These are phyloP conservation scores for Fusarium bulbicola DNA, from an alignment of 2,329 filamentous ascomycete genomes.

Conservation along the genomic window DNA sequence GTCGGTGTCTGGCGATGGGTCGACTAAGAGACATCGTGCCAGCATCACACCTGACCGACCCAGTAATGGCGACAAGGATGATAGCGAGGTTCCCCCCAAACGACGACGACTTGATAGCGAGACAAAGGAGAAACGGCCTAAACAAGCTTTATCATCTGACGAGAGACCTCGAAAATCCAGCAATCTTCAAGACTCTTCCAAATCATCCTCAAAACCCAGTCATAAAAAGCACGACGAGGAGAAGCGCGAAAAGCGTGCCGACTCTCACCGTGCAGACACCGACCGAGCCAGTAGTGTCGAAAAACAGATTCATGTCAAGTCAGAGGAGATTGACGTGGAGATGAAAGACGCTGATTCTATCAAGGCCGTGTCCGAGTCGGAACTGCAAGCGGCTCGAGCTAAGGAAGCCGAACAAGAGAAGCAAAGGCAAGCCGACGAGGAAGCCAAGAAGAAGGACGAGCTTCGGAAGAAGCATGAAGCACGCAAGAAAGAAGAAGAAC, in stretches of 20 bases:
- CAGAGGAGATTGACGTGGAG: constrained; percentile 64
- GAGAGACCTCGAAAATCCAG: constrained; percentile 56
- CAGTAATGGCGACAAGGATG: constrained; percentile 63
- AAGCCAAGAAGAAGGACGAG: constrained; percentile 48
- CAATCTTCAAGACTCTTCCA: constrained; percentile 53
- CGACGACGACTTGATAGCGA: constrained; percentile 66
- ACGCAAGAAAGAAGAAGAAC: constrained; percentile 48
- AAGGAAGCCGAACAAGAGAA: constrained; percentile 40
- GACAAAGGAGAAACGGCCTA: constrained; percentile 58
- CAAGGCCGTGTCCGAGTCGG: constrained; percentile 40
- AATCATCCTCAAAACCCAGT: constrained; percentile 45
- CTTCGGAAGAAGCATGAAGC: constrained; percentile 46
- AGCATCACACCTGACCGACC: constrained; percentile 67
- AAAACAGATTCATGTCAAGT: constrained; percentile 64
- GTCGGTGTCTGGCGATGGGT: constrained; percentile 59
- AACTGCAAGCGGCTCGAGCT: constrained; percentile 50
- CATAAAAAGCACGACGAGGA: constrained; percentile 56
- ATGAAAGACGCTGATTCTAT: constrained; percentile 60
- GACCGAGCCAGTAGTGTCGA: constrained; percentile 54
- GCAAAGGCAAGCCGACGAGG: constrained; percentile 45
- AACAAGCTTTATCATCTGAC: constrained; percentile 56
- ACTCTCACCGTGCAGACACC: constrained; percentile 54
- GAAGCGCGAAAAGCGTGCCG: constrained; percentile 49
- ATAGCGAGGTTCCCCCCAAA: constrained; percentile 61
- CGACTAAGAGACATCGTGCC: constrained; percentile 66